Evolutionary conservation across 2,329 filamentous ascomycete genomes (phyloP), one percentile per base, ranked within the genome.

Genomic region (Hypocrella siamensis): DNA sequence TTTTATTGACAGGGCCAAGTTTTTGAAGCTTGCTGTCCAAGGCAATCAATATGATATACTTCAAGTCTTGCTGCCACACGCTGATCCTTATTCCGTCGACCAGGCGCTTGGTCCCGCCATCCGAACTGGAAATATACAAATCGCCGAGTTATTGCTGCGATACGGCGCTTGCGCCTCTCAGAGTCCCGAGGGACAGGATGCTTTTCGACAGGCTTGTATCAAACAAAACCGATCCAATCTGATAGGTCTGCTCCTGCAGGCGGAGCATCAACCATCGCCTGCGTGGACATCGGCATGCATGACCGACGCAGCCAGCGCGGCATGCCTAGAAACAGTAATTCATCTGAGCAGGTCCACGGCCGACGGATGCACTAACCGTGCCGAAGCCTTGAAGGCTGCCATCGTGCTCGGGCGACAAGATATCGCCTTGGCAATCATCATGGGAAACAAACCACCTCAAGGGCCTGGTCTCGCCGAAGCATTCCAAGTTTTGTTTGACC

Each of bases 401-500:
- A 49, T 74, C 17, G 47, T 47, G 1, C 53, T 59, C 16, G 61
- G 65, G 12, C 56, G 67, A 10, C 54, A 62, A 31, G 69, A 75
- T 38, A 60, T 75, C 26, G 62, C 57, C 0, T 53, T 74, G 18
- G 66, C 68, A 5, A 60, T 75, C 15, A 44, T 71, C 11, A 63
- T 65, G 31, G 68, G 67, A 10, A 57, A 57, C 31, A 61, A 55
- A 17, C 67, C 70, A 1, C 70, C 71, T 1, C 53, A 58, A 12
- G 53, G 56, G 2, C 52, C 54, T 0, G 57, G 57, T 0, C 46
- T 76, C 3, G 60, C 66, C 33, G 58, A 63, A 17, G 64, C 67
- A 9, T 68, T 75, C 26, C 51, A 52, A 2, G 45, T 56, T 5
- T 49, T 73, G 2, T 58, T 67, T 35, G 45, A 55, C 2, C 59